These are phyloP conservation scores for Fragosphaeria purpurea DNA, from an alignment of 2,329 filamentous ascomycete species.

Conservation along the genomic window DNA sequence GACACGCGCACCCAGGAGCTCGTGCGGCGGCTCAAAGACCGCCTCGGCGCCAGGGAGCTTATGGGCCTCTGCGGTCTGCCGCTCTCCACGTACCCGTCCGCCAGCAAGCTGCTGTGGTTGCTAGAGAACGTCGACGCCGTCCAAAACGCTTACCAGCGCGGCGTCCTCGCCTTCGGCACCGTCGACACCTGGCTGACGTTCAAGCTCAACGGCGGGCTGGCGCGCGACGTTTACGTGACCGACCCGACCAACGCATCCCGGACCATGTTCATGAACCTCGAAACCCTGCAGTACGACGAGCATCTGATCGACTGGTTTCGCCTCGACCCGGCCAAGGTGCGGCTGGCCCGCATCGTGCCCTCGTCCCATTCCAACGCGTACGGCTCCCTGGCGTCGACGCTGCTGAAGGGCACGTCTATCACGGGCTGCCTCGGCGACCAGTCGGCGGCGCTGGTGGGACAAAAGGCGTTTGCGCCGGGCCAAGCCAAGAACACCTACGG, in stretches of 20 bases:
- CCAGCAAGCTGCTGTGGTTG: conserved; percentile 80
- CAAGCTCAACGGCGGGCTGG: conserved; percentile 64
- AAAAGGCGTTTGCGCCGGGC: conserved; percentile 72
- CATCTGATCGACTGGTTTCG: conserved; percentile 69
- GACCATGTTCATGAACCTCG: conserved; percentile 91
- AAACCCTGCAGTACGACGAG: conserved; percentile 70
- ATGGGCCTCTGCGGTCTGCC: conserved; percentile 67
- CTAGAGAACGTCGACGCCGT: conserved; percentile 62
- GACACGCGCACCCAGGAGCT: conserved; percentile 70
- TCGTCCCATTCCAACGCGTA: conserved; percentile 68
- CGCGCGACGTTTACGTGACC: conserved; percentile 61
- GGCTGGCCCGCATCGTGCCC: conserved; percentile 69
- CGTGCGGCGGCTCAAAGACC: conserved; percentile 65
- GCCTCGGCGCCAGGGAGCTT: conserved; percentile 58
- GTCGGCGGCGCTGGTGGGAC: conserved; percentile 74
- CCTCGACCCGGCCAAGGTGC: conserved; percentile 56
- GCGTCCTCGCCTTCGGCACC: conserved; percentile 74
- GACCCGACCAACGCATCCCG: conserved; percentile 81
- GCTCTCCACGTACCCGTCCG: conserved; percentile 79
- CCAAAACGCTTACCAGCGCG: conserved; percentile 63
- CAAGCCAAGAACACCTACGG: conserved; percentile 87
- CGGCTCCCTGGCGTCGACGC: conserved; percentile 54
- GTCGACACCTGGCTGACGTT: conserved; percentile 84
- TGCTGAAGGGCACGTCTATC: conserved; percentile 60
- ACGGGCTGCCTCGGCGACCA: conserved; percentile 83